Evolutionary conservation across 148 eudicot species (phyloP).

Genomic region (Heliamphora exappendiculata): DNA sequence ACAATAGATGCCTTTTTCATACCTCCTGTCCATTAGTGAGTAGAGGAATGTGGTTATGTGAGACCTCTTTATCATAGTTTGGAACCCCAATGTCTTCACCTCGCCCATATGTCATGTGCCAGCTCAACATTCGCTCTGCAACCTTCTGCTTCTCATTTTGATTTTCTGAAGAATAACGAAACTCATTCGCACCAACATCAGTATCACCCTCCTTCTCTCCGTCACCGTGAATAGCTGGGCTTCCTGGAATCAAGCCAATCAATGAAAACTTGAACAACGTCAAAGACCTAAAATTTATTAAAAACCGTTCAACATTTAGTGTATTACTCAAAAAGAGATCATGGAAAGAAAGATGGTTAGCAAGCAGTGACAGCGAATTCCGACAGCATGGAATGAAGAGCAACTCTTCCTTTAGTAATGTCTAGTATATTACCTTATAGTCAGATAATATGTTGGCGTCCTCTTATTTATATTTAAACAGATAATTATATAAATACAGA

Average conservation of each 20-base stretch:
- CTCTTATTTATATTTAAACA: not conserved
- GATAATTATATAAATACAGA: not conserved
- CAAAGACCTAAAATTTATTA: not conserved
- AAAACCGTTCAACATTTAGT: not conserved
- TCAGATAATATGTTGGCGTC: not conserved
- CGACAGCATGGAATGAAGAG: not conserved
- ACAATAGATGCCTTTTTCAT: not conserved
- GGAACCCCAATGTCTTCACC: conserved; percentile 42
- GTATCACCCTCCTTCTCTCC: conserved; percentile 40
- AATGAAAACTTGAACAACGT: not conserved
- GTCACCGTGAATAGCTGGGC: conserved; percentile 46
- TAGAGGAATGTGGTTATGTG: conserved; percentile 44
- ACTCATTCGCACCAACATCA: conserved; percentile 36
- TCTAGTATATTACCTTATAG: not conserved
- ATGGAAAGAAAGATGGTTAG: not conserved
- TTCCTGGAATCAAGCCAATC: conserved; percentile 24
- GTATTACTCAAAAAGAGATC: not conserved
- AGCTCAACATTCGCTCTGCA: conserved; percentile 56
- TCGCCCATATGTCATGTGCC: conserved; percentile 58
- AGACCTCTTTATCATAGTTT: conserved; percentile 53
- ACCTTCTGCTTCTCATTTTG: conserved; percentile 52
- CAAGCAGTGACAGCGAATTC: not conserved
- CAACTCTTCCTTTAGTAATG: not conserved
- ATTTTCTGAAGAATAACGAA: conserved; percentile 33
- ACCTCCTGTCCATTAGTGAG: conserved; percentile 59